phyloP scores from a whole-genome alignment of 2,329 filamentous ascomycete species.

The Coniochaeta sp. region DNA sequence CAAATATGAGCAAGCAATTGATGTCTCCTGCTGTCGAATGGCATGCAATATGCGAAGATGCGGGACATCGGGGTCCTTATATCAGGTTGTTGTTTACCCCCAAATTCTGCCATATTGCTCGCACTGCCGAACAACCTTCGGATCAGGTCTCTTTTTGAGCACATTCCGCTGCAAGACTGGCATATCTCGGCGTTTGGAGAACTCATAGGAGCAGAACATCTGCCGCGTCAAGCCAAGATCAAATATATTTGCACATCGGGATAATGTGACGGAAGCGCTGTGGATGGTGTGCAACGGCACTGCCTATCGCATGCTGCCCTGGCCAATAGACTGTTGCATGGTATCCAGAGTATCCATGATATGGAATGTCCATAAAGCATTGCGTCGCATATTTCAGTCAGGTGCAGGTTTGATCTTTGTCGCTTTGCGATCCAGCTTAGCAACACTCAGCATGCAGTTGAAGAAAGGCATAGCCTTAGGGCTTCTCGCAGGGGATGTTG shows the following conservation, averaged over 20 bases:
- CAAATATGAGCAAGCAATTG: background rate
- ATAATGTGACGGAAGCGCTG: background rate
- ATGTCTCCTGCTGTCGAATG: constrained; percentile 8
- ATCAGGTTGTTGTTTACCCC: constrained; percentile 3
- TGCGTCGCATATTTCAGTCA: constrained; percentile 6
- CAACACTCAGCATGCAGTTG: background rate
- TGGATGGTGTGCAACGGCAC: constrained; percentile 6
- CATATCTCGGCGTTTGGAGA: background rate
- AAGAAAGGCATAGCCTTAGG: background rate
- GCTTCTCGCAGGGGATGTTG: background rate
- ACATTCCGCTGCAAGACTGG: background rate
- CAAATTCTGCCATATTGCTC: constrained; percentile 9
- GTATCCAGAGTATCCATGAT: background rate
- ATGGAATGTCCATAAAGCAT: background rate
- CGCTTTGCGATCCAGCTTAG: background rate
- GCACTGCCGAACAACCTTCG: background rate
- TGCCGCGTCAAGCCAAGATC: constrained; percentile 6
- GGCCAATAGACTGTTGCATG: background rate
- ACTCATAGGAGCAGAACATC: constrained; percentile 5
- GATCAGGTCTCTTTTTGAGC: background rate
- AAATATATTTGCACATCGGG: background rate
- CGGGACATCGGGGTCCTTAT: background rate
- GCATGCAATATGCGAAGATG: background rate
- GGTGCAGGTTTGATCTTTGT: background rate
- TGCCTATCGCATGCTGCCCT: constrained; percentile 1